Evolutionary conservation across 176 grass and related monocot genomes (phyloP).

Genomic region (Tillandsia fasciculata): DNA sequence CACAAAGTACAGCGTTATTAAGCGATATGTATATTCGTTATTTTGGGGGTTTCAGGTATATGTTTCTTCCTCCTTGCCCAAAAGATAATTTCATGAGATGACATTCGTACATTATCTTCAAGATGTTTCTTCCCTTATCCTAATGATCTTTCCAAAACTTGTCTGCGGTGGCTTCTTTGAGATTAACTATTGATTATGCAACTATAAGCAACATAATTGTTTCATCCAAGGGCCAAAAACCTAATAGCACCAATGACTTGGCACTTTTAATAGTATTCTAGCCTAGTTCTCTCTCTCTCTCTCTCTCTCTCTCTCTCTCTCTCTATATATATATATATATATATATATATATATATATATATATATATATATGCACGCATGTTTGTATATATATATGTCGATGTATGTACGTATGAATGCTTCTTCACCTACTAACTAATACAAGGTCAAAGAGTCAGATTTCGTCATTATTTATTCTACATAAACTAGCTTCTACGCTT

Average conservation of each 20-base stretch:
- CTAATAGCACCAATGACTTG: too few relatives aligned
- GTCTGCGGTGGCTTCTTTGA: too few relatives aligned
- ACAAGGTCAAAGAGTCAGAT: too few relatives aligned
- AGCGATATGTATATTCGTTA: constrained; percentile 76
- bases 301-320: too few relatives aligned
- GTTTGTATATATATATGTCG: neutral
- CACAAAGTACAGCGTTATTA: constrained; percentile 49
- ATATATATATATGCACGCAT: neutral
- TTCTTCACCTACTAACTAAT: too few relatives aligned
- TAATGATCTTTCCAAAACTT: too few relatives aligned
- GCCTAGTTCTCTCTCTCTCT: too few relatives aligned
- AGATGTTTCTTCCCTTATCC: neutral
- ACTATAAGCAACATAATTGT: neutral
- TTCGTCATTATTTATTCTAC: too few relatives aligned
- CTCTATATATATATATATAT: too few relatives aligned
- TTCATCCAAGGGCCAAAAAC: neutral
- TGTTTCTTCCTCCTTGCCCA: constrained; percentile 1
- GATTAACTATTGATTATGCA: neutral
- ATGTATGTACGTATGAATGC: neutral
- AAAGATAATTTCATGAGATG: neutral
- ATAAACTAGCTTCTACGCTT: too few relatives aligned
- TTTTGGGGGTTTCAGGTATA: constrained; percentile 99
- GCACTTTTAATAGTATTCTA: too few relatives aligned
- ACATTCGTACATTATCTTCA: neutral
- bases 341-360: too few relatives aligned